Conservation (phyloP, 306 rosid genomes). For the Sicyos baderoa region DNA sequence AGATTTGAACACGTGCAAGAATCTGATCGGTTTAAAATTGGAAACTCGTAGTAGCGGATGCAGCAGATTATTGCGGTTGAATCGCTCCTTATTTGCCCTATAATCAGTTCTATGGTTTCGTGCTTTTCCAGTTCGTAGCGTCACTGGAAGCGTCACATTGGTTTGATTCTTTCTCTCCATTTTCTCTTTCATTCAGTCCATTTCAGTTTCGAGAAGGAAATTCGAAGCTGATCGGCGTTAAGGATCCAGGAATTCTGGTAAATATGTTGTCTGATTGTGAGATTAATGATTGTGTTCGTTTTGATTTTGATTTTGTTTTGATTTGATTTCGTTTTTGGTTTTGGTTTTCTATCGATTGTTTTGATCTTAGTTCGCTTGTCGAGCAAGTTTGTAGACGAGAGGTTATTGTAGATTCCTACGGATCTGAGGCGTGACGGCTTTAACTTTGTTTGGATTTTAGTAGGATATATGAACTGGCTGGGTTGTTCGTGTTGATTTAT, state of each 20-base stretch:
- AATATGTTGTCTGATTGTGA: neutral
- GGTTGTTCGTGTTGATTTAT: neutral
- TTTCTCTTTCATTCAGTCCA: neutral
- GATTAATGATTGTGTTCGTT: neutral
- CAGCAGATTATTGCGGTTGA: conserved; percentile 13
- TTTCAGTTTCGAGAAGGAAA: neutral
- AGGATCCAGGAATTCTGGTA: conserved; percentile 13
- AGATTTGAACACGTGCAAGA: neutral
- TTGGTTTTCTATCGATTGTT: neutral
- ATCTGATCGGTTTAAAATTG: accelerated
- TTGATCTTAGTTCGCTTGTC: neutral
- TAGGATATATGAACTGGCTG: neutral
- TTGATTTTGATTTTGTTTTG: neutral
- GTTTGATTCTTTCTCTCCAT: neutral
- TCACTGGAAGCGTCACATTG: conserved; percentile 14
- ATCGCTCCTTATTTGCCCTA: conserved; percentile 15
- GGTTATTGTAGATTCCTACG: neutral
- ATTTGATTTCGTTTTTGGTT: neutral
- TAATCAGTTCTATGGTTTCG: neutral
- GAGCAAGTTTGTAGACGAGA: neutral
- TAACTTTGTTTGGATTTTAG: neutral
- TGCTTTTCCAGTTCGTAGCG: neutral
- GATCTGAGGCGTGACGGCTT: conserved; percentile 12
- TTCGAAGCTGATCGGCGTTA: neutral
- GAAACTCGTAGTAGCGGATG: neutral